Conservation (phyloP, 768 basidiomycete genomes). For the Glaciozyma antarctica region DNA sequence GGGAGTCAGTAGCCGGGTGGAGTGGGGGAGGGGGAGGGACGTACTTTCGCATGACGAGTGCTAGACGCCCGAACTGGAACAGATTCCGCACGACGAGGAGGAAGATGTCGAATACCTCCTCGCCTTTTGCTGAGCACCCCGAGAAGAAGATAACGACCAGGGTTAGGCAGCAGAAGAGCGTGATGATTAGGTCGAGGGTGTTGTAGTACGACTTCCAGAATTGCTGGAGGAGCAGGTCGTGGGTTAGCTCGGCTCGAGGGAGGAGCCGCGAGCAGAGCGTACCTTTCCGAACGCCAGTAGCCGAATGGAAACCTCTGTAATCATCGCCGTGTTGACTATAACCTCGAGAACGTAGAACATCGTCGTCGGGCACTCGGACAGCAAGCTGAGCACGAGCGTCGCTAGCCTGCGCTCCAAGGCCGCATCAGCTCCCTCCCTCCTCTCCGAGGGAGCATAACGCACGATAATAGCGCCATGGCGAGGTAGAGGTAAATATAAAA, state of each 20-base stretch:
- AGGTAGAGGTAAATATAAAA: constrained; percentile 80
- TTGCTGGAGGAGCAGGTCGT: constrained; percentile 51
- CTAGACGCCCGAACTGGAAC: constrained; percentile 51
- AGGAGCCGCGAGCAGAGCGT: constrained; percentile 38
- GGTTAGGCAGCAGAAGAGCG: constrained; percentile 79
- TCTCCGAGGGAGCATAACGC: neutral
- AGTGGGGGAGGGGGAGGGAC: constrained; percentile 40
- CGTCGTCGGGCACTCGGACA: constrained; percentile 74
- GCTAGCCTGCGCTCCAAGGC: constrained; percentile 44
- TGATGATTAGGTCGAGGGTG: constrained; percentile 46
- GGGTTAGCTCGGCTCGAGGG: neutral
- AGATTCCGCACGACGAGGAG: constrained; percentile 85
- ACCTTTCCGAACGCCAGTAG: constrained; percentile 90
- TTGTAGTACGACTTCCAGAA: constrained; percentile 59
- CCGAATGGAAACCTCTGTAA: constrained; percentile 80
- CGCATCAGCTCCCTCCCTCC: neutral
- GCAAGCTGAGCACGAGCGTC: constrained; percentile 71
- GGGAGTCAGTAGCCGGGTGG: neutral
- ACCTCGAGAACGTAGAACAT: constrained; percentile 83
- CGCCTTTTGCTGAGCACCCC: constrained; percentile 82
- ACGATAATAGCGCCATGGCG: constrained; percentile 72
- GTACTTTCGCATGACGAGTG: constrained; percentile 86
- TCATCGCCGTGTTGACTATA: constrained; percentile 80
- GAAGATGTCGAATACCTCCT: constrained; percentile 86
- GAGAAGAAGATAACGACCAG: constrained; percentile 78